Evolutionary conservation across 352 stramenopile genomes (phyloP).

Genomic region (Pythium rishiriense): DNA sequence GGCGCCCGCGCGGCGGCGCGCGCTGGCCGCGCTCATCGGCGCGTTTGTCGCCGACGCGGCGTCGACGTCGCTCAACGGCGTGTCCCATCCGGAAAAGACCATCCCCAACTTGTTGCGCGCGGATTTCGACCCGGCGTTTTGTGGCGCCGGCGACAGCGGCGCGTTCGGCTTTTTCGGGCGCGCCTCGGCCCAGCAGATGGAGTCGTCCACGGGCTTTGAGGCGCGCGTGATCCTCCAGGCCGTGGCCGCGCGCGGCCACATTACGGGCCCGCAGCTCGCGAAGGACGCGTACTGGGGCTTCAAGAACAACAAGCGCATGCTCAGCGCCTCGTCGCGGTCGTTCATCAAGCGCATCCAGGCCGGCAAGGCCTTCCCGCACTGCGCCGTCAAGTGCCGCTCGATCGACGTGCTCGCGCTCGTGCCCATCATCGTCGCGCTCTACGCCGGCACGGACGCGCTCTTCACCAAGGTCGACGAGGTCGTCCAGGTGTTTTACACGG

Average conservation of each 20-base stretch:
- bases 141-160: conserved; percentile 53
- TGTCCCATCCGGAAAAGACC: conserved; percentile 73
- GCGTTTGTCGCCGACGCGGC: conserved; percentile 78
- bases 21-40: conserved; percentile 67
- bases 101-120: conserved; percentile 74
- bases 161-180: conserved; percentile 38
- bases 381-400: conserved; percentile 74
- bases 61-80: conserved; percentile 76
- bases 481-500: conserved; percentile 80
- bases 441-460: conserved; percentile 74
- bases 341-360: conserved; percentile 80
- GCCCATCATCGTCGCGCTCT: conserved; percentile 72
- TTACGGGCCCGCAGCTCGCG: conserved; percentile 69
- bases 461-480: conserved; percentile 83
- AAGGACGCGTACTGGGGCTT: conserved; percentile 85
- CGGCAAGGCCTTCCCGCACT: conserved; percentile 71
- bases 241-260: conserved; percentile 63
- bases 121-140: conserved; percentile 81
- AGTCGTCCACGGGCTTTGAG: conserved; percentile 81
- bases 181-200: conserved; percentile 37
- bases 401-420: conserved; percentile 80
- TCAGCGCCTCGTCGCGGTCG: conserved; percentile 64
- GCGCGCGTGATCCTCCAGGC: conserved; percentile 74
- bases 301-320: conserved; percentile 75
- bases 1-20: conserved; percentile 52